Evolutionary conservation across 1,284 basidiomycete genomes (phyloP), one percentile per base, ranked within the genome.

Genomic region (Coriolopsis trogii): DNA sequence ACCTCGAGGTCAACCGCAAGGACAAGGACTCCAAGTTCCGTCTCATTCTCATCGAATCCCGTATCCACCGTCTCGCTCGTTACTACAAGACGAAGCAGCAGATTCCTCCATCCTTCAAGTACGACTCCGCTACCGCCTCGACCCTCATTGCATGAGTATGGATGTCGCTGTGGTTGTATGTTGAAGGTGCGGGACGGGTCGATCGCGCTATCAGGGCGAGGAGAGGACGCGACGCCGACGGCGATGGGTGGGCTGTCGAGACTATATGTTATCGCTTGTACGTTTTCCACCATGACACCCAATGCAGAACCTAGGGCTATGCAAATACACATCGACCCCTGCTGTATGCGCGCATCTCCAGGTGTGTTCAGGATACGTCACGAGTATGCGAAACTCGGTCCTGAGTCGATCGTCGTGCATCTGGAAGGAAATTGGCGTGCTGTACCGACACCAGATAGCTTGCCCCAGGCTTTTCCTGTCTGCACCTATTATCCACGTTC

Each of bases 81-180:
- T 98, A 98, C 86, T 98, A 98, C 89, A 96, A 95, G 86, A 91
- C 92, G 69, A 95, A 91, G 84, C 93, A 96, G 79, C 93, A 96
- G 82, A 88, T 99, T 64, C 85, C 94, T 56, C 95, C 95, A 66
- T 94, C 93, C 58, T 98, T 98, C 92, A 98, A 95, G 80, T 96
- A 96, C 75, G 94, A 97, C 75, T 86, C 93, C 61, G 89, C 87
- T 50, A 95, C 93, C 56, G 93, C 94, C 52, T 95, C 92, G 39
- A 92, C 89, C 29, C 76, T 92, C 68, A 84, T 91, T 69, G 88
- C 89, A 69, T 91, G 75, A 81, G 65, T 47, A 45, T 43, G 31
- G n/a, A 12, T 24, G 18, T 9, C 21, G 30, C 29, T 36, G 21
- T 43, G 37, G 52, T 53, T 60, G 58, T 62, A 59, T 41, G 38